These are phyloP conservation scores for Buddleja alternifolia DNA, from an alignment of 257 asterid species.

Conservation along the genomic window DNA sequence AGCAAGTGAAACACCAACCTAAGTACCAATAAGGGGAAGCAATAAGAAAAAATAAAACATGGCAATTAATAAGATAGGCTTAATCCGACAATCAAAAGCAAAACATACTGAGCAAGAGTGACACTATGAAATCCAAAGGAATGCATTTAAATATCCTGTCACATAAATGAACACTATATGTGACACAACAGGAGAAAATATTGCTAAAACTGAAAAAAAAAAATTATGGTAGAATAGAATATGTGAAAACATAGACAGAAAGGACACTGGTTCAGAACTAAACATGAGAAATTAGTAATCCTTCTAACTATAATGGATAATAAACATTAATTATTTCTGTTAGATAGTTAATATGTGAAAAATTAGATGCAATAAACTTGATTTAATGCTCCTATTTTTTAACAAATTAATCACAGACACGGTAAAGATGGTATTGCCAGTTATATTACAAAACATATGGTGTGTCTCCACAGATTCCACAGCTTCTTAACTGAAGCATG, in stretches of 20 bases:
- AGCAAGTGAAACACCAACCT: slow-evolving; percentile 99
- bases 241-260: neutral
- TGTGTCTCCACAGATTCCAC: neutral
- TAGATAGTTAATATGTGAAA: neutral
- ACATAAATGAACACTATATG: neutral
- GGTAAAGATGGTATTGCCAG: too few relatives aligned
- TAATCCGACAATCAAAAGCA: slow-evolving; percentile 25
- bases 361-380: slow-evolving; percentile 7
- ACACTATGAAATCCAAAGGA: slow-evolving; percentile 5
- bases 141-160: slow-evolving; percentile 14
- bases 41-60: slow-evolving; percentile 17
- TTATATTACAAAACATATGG: too few relatives aligned
- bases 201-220: slow-evolving; percentile 1
- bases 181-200: neutral
- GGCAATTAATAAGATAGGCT: slow-evolving; percentile 23
- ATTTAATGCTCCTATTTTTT: neutral
- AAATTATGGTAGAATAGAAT: neutral
- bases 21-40: slow-evolving; percentile 32
- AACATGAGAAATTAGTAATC: neutral
- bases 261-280: neutral
- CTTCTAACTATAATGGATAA: neutral
- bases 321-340: neutral
- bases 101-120: neutral
- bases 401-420: too few relatives aligned
- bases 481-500: neutral